Conservation (phyloP, 176 grass and related monocot species). For the Carex kokanica region DNA sequence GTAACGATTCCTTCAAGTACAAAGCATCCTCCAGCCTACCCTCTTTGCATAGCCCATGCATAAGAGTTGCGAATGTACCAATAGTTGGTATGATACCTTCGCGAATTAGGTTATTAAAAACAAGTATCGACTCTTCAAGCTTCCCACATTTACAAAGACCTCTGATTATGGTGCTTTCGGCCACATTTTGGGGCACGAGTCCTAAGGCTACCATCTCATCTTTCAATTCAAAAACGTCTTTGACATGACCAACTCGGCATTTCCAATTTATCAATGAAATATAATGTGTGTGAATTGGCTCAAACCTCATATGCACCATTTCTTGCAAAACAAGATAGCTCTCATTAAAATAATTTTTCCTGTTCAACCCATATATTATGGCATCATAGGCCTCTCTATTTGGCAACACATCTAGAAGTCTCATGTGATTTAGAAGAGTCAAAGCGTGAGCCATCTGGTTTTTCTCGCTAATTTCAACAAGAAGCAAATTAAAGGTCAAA, state of each 20-base stretch:
- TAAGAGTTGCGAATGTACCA: constrained; percentile 88
- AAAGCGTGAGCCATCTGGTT: constrained; percentile 62
- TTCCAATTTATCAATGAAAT: constrained; percentile 82
- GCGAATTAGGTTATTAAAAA: constrained; percentile 70
- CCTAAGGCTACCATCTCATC: constrained; percentile 76
- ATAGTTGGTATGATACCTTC: constrained; percentile 60
- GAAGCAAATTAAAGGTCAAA: constrained; percentile 72
- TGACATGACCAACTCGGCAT: constrained; percentile 65
- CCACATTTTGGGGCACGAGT: constrained; percentile 72
- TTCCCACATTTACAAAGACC: constrained; percentile 87
- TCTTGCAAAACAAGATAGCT: constrained; percentile 59
- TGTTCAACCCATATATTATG: constrained; percentile 88
- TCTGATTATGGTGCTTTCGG: constrained; percentile 77
- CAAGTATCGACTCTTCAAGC: constrained; percentile 64
- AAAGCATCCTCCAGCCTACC: constrained; percentile 66
- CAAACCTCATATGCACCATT: constrained; percentile 59
- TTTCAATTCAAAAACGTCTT: constrained; percentile 66
- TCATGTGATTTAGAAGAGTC: constrained; percentile 74
- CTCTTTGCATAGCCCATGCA: constrained; percentile 84
- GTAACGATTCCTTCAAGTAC: constrained; percentile 63
- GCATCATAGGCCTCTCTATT: constrained; percentile 63
- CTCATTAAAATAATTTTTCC: constrained; percentile 60
- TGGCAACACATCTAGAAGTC: constrained; percentile 55
- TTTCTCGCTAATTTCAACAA: constrained; percentile 64
- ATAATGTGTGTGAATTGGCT: constrained; percentile 68